These are phyloP conservation scores for Epichloe glyceriae DNA, from an alignment of 2,329 filamentous ascomycete genomes.

Conservation along the genomic window DNA sequence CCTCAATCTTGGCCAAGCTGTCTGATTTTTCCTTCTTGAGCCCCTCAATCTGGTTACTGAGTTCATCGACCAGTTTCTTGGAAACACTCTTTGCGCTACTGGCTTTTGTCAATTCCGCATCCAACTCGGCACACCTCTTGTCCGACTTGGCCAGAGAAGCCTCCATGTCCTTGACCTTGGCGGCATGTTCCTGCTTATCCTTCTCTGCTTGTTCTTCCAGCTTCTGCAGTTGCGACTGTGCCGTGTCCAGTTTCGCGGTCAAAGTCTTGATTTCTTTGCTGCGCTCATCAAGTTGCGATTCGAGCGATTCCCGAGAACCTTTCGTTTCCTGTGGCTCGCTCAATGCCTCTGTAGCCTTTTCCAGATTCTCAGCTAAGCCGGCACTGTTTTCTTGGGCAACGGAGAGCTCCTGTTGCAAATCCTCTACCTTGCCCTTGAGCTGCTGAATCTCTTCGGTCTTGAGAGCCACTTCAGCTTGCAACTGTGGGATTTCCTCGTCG, in stretches of 20 bases:
- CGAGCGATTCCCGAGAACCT: conserved; percentile 30
- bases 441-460: conserved; percentile 58
- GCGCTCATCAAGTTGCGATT: conserved; percentile 35
- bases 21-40: conserved; percentile 22
- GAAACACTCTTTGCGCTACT: conserved; percentile 26
- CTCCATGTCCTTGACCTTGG: conserved; percentile 24
- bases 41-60: conserved; percentile 23
- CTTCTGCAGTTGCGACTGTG: conserved; percentile 31
- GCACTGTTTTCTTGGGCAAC: conserved; percentile 58
- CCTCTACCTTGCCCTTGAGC: conserved; percentile 55
- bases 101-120: conserved; percentile 27
- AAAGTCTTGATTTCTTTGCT: conserved; percentile 35
- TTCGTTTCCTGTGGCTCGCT: conserved; percentile 30
- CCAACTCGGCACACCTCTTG: conserved; percentile 25
- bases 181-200: conserved; percentile 18
- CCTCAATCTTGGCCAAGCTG: conserved; percentile 21
- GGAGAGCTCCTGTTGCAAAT: conserved; percentile 56
- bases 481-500: conserved; percentile 69
- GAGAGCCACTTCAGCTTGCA: conserved; percentile 62
- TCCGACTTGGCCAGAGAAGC: conserved; percentile 22
- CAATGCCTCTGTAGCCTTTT: conserved; percentile 53
- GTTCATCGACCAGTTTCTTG: conserved; percentile 27
- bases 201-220: conserved; percentile 25
- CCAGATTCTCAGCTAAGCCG: conserved; percentile 53
- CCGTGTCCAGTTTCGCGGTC: conserved; percentile 33